Evolutionary conservation across 129 eudicot species (phyloP).

Genomic region (Flaveria robusta): DNA sequence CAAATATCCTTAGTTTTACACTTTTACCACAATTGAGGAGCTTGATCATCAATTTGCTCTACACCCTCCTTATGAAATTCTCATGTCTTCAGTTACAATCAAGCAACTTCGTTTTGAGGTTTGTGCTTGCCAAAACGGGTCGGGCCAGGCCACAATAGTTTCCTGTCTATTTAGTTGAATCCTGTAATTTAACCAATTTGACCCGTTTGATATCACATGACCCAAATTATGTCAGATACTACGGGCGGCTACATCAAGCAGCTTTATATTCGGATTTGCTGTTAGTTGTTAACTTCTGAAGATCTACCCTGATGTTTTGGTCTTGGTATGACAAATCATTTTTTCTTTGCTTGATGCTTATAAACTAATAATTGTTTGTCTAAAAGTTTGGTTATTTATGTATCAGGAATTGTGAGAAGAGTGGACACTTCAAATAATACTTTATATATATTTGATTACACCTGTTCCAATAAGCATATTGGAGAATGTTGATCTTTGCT

Average conservation of each 20-base stretch:
- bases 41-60: no score
- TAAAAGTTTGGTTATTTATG: no score
- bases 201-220: not conserved
- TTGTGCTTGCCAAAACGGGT: not conserved
- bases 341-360: not conserved
- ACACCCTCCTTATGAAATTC: conserved; percentile 59
- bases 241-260: conserved; percentile 60
- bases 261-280: conserved; percentile 69
- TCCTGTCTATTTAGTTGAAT: no score
- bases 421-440: no score
- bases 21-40: no score
- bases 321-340: conserved; percentile 51
- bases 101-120: conserved; percentile 76
- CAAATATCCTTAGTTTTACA: conserved; percentile 40
- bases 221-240: conserved; percentile 45
- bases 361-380: no score
- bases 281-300: conserved; percentile 44
- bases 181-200: not conserved
- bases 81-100: conserved; percentile 51
- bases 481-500: conserved; percentile 65
- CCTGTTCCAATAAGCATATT: conserved; percentile 58
- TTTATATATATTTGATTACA: conserved; percentile 59
- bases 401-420: no score
- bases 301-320: conserved; percentile 64
- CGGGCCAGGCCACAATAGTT: no score